Conservation (phyloP, 2,329 filamentous ascomycete species). For the Dendrostoma leiphaemia region DNA sequence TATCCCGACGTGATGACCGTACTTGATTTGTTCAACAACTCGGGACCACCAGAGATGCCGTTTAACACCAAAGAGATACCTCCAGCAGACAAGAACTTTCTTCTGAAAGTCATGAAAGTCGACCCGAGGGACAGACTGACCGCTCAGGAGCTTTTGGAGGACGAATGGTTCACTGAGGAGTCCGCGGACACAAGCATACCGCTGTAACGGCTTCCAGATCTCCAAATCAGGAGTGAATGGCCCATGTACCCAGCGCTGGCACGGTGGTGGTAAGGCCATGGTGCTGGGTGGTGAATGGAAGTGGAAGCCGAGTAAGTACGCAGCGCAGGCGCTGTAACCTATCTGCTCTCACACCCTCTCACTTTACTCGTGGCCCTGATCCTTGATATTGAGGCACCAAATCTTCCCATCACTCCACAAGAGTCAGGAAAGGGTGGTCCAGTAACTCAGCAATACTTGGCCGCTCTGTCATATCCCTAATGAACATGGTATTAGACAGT, state of each 20-base stretch:
- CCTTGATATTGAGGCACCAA: too few relatives aligned
- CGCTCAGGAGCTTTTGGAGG: conserved; percentile 24
- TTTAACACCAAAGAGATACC: conserved; percentile 24
- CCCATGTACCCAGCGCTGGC: too few relatives aligned
- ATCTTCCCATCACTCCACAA: not conserved
- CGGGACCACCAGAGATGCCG: conserved; percentile 11
- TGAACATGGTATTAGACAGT: not conserved
- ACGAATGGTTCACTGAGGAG: conserved; percentile 26
- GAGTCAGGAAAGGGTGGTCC: not conserved
- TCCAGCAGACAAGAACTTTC: conserved; percentile 24
- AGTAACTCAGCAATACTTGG: not conserved
- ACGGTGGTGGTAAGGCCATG: too few relatives aligned
- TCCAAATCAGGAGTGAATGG: too few relatives aligned
- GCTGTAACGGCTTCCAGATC: too few relatives aligned
- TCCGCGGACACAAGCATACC: not conserved
- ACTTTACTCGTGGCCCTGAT: too few relatives aligned
- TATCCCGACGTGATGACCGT: not conserved
- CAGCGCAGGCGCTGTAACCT: too few relatives aligned
- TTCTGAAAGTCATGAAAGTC: conserved; percentile 26
- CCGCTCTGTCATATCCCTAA: not conserved
- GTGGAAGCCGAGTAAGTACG: too few relatives aligned
- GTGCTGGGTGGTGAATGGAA: too few relatives aligned
- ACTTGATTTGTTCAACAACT: not conserved
- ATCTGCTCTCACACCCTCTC: too few relatives aligned
- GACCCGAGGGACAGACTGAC: conserved; percentile 27